phyloP scores from a whole-genome alignment of 495 filamentous ascomycete genomes.

The Rhizodiscina lignyota region DNA sequence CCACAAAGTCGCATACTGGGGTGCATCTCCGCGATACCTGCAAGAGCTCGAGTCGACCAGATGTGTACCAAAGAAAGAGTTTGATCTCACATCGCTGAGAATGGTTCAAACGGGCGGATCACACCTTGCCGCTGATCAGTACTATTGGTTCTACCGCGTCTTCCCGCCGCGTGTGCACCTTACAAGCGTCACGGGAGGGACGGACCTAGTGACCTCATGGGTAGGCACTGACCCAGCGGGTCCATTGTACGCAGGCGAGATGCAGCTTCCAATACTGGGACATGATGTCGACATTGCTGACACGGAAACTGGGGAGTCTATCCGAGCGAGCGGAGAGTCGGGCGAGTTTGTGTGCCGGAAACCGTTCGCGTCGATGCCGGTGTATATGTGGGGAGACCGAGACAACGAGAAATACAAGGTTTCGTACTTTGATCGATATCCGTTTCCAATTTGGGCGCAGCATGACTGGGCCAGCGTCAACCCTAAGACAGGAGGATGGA shows the following conservation, averaged over 20 bases:
- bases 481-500: neutral
- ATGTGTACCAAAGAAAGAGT: slow-evolving; percentile 48
- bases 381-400: neutral
- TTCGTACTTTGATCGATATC: too few species aligned
- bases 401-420: neutral
- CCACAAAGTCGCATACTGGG: slow-evolving; percentile 70
- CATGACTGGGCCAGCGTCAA: neutral
- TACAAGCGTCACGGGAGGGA: too few species aligned
- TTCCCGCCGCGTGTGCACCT: too few species aligned
- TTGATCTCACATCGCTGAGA: too few species aligned
- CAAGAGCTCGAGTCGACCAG: slow-evolving; percentile 74
- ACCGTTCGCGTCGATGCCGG: too few species aligned
- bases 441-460: slow-evolving; percentile 15
- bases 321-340: slow-evolving; percentile 42
- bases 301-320: slow-evolving; percentile 38
- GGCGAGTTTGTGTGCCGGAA: too few species aligned
- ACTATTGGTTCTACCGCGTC: too few species aligned
- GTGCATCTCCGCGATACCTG: slow-evolving; percentile 87
- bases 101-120: too few species aligned
- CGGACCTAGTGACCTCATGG: too few species aligned
- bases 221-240: neutral
- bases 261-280: too few species aligned
- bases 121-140: too few species aligned
- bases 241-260: neutral
- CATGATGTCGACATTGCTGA: slow-evolving; percentile 35